phyloP scores from a whole-genome alignment of 495 filamentous ascomycete genomes.

The Penicillium roqueforti region DNA sequence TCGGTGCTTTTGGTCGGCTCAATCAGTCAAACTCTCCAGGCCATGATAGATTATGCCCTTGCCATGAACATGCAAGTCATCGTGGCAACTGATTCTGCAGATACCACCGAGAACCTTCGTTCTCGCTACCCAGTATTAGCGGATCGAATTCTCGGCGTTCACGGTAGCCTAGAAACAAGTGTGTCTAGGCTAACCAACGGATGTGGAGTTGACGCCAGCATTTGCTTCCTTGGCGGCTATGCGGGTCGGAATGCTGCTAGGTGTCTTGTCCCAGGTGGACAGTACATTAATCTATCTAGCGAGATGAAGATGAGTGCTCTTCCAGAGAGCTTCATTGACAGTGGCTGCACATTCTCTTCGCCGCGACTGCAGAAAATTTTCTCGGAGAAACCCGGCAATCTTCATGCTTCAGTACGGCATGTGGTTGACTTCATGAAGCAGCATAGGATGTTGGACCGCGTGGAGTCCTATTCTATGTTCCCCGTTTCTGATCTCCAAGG shows the following conservation, averaged over 20 bases:
- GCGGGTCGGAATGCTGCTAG: conserved; percentile 18
- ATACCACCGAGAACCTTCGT: conserved; percentile 5
- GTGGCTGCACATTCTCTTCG: conserved; percentile 20
- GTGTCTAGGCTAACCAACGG: conserved; percentile 19
- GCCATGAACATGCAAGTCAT: conserved; percentile 12
- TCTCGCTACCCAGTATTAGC: conserved; percentile 12
- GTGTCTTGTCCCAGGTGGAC: conserved; percentile 19
- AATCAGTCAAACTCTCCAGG: conserved; percentile 16
- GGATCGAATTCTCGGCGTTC: conserved; percentile 9
- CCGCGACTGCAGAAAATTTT: conserved; percentile 9
- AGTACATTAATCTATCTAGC: conserved; percentile 21
- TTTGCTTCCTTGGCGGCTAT: conserved; percentile 19
- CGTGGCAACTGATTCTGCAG: conserved; percentile 17
- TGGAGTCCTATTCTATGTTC: conserved; percentile 16
- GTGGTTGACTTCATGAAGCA: conserved; percentile 19
- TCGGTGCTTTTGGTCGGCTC: conserved; percentile 19
- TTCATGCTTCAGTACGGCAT: conserved; percentile 13
- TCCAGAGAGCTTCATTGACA: conserved; percentile 19
- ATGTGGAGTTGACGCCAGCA: conserved; percentile 16
- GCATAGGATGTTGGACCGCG: conserved; percentile 11
- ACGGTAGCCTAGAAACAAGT: conserved; percentile 13
- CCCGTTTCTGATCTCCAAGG: conserved; percentile 11
- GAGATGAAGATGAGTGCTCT: conserved; percentile 23
- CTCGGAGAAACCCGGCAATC: conserved; percentile 13
- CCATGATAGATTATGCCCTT: conserved; percentile 20